phyloP scores from a whole-genome alignment of 768 basidiomycete genomes.

The Pulveroboletus ravenelii region DNA sequence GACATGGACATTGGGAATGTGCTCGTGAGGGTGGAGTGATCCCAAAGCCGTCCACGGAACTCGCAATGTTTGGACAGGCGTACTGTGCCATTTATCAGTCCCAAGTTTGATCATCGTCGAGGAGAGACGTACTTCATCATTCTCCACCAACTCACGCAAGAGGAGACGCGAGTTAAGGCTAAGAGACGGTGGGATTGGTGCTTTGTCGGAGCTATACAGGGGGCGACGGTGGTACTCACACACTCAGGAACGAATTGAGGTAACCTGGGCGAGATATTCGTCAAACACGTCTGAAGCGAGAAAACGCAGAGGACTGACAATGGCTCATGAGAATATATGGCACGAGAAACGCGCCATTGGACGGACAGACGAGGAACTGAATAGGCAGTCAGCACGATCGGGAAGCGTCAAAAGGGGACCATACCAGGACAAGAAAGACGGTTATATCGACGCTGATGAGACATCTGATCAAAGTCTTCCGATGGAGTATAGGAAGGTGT shows the following conservation, averaged over 20 bases:
- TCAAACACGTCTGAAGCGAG: not conserved
- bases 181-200: not conserved
- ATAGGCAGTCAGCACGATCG: not conserved
- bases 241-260: slow-evolving; percentile 36
- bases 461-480: not conserved
- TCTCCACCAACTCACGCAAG: slow-evolving; percentile 25
- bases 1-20: slow-evolving; percentile 8
- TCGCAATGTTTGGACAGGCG: slow-evolving; percentile 24
- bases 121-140: slow-evolving; percentile 18
- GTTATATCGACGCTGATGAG: slow-evolving; percentile 27
- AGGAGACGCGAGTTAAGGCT: slow-evolving; percentile 29
- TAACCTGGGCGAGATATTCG: slow-evolving; percentile 23
- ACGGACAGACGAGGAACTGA: slow-evolving; percentile 34
- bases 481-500: not conserved
- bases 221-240: slow-evolving; percentile 20
- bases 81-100: slow-evolving; percentile 13
- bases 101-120: not conserved
- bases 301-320: slow-evolving; percentile 16
- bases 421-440: slow-evolving; percentile 24
- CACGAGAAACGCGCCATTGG: slow-evolving; percentile 33
- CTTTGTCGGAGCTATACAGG: too few species aligned
- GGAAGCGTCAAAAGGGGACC: not conserved
- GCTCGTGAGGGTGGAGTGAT: slow-evolving; percentile 6
- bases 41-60: slow-evolving; percentile 19
- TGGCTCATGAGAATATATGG: slow-evolving; percentile 38